Percentiles rank a stretch among this genome's conserved stretches.
Conservation (phyloP, 306 rosid genomes). For the Mucuna pruriens region DNA sequence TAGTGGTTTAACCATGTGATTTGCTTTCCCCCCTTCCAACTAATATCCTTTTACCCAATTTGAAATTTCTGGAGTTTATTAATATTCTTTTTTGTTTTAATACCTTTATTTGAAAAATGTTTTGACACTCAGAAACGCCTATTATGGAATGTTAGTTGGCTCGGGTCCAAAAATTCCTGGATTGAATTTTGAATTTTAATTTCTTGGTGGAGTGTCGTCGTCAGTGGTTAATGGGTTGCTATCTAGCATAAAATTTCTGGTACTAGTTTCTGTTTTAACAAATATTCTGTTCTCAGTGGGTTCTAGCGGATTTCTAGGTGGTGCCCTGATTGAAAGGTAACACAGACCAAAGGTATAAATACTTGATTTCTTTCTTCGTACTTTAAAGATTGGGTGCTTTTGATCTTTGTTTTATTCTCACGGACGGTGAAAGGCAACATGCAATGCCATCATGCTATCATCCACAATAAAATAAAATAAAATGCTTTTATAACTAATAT, state of each 20-base stretch:
- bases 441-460: neutral
- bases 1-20: constrained; percentile 13
- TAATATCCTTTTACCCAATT: neutral
- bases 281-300: constrained; percentile 22
- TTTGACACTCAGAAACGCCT: neutral
- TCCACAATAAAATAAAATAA: neutral
- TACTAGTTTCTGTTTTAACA: constrained; percentile 6
- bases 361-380: neutral
- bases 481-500: neutral
- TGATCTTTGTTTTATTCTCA: neutral
- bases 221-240: constrained; percentile 33
- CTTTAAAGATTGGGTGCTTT: neutral
- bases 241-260: constrained; percentile 28
- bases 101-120: neutral
- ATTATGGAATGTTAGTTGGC: too few relatives aligned
- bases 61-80: neutral
- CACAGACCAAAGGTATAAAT: neutral
- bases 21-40: neutral
- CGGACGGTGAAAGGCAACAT: neutral
- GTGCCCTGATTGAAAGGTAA: neutral
- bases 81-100: neutral
- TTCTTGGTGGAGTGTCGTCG: constrained; percentile 30
- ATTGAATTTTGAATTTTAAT: constrained; percentile 8
- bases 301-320: constrained; percentile 24
- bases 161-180: neutral